Conservation (phyloP, 2,329 filamentous ascomycete genomes). For the Albifimbria verrucaria region DNA sequence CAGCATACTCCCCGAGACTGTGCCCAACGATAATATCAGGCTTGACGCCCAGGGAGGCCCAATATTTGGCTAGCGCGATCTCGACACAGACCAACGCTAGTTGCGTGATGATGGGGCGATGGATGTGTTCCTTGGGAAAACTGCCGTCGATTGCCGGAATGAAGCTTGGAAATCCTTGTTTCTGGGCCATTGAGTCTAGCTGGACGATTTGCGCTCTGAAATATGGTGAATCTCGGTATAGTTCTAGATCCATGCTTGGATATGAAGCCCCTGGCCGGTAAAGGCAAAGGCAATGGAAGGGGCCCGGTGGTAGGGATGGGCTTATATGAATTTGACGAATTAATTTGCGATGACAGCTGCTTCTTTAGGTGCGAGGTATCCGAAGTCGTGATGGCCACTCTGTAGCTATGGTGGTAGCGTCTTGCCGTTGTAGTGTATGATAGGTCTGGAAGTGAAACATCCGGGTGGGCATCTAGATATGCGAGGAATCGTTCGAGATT, state of each 20-base stretch:
- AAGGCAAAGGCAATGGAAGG: slow-evolving; percentile 33
- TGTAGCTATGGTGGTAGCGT: slow-evolving; percentile 15
- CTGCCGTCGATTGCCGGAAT: slow-evolving; percentile 39
- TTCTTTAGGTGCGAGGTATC: too few species aligned
- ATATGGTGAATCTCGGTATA: slow-evolving; percentile 25
- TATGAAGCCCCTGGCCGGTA: slow-evolving; percentile 41
- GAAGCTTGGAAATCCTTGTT: slow-evolving; percentile 36
- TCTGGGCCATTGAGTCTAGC: slow-evolving; percentile 25
- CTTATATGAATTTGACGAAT: too few species aligned
- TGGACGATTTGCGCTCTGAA: slow-evolving; percentile 30
- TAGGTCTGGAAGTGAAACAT: slow-evolving; percentile 42
- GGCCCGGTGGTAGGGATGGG: too few species aligned
- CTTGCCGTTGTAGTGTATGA: slow-evolving; percentile 37
- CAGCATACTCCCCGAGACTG: slow-evolving; percentile 62
- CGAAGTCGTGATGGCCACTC: neutral
- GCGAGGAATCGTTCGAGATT: slow-evolving; percentile 26
- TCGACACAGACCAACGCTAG: slow-evolving; percentile 35
- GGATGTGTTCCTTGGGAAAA: slow-evolving; percentile 9
- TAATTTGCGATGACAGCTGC: too few species aligned
- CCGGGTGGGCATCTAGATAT: slow-evolving; percentile 37
- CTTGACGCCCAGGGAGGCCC: slow-evolving; percentile 33
- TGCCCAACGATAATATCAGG: slow-evolving; percentile 45
- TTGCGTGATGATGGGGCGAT: slow-evolving; percentile 13
- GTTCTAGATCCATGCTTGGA: slow-evolving; percentile 25
- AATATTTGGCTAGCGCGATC: slow-evolving; percentile 39